Conservation (phyloP, 208 protist genomes). For the Phytomonas sp. region DNA sequence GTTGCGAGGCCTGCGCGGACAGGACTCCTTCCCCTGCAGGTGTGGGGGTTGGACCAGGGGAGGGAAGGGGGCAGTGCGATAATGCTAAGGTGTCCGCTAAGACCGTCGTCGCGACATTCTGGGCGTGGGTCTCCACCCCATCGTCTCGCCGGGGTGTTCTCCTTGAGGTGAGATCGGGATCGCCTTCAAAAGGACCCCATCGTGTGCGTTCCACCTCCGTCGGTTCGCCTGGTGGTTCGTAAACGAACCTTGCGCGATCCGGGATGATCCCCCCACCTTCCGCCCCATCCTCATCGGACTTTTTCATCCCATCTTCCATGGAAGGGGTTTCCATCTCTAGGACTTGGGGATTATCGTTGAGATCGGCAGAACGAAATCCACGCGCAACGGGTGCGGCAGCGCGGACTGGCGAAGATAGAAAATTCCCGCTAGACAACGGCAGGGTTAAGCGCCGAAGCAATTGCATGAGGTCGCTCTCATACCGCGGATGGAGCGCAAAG, state of each 20-base stretch:
- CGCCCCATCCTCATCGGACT: not conserved
- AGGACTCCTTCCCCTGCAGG: slow-evolving; percentile 4
- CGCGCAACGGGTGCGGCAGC: not conserved
- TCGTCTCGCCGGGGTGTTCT: not conserved
- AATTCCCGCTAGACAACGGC: not conserved
- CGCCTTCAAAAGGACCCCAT: not conserved
- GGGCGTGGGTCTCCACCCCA: not conserved
- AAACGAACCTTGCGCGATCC: not conserved
- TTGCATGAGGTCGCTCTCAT: slow-evolving; percentile 64
- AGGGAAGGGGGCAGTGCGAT: slow-evolving; percentile 12
- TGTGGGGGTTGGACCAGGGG: not conserved
- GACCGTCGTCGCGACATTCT: slow-evolving; percentile 14
- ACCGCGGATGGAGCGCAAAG: slow-evolving; percentile 48
- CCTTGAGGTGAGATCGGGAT: not conserved
- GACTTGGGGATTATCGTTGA: not conserved
- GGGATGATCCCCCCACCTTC: not conserved
- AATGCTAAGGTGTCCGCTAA: slow-evolving; percentile 17
- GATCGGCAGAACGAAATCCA: not conserved
- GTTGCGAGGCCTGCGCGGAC: slow-evolving; percentile 12
- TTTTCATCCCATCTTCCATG: not conserved
- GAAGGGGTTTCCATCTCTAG: not conserved
- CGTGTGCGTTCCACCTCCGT: not conserved
- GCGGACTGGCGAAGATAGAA: not conserved
- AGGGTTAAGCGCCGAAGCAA: slow-evolving; percentile 35
- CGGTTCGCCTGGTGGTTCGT: not conserved